Evolutionary conservation across 768 basidiomycete genomes (phyloP).

Genomic region (Boletus vermiculosoides): DNA sequence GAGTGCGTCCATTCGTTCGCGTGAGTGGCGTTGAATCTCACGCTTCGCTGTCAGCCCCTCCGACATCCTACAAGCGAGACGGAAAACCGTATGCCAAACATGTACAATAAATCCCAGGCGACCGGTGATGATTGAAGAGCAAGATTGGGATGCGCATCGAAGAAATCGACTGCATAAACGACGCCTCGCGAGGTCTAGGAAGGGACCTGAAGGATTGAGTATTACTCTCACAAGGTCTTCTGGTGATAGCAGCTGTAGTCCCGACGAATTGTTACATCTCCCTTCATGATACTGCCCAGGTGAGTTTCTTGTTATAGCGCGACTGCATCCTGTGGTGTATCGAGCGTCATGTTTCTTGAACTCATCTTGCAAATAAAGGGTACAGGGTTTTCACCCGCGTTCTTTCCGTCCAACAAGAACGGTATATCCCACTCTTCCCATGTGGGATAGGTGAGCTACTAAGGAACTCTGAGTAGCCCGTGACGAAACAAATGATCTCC

Average conservation of each 20-base stretch:
- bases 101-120: slow-evolving; percentile 58
- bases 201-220: slow-evolving; percentile 2
- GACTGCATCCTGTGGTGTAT: neutral
- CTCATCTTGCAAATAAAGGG: neutral
- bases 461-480: neutral
- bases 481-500: slow-evolving; percentile 9
- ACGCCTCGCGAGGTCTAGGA: slow-evolving; percentile 36
- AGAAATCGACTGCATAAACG: slow-evolving; percentile 55
- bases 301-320: slow-evolving; percentile 5
- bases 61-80: slow-evolving; percentile 52
- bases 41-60: slow-evolving; percentile 47
- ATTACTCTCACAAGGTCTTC: slow-evolving; percentile 2
- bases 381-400: neutral
- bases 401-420: neutral
- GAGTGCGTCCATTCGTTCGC: slow-evolving; percentile 37
- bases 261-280: slow-evolving; percentile 1
- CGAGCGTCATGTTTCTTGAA: neutral
- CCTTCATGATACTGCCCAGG: slow-evolving; percentile 10
- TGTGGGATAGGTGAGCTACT: slow-evolving; percentile 1
- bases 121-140: slow-evolving; percentile 64
- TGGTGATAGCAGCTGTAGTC: neutral
- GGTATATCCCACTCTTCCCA: neutral
- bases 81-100: slow-evolving; percentile 54
- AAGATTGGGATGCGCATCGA: slow-evolving; percentile 55
- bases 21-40: slow-evolving; percentile 10